Evolutionary conservation across 208 protist species (phyloP).

Genomic region (Herpetomonas muscarum): DNA sequence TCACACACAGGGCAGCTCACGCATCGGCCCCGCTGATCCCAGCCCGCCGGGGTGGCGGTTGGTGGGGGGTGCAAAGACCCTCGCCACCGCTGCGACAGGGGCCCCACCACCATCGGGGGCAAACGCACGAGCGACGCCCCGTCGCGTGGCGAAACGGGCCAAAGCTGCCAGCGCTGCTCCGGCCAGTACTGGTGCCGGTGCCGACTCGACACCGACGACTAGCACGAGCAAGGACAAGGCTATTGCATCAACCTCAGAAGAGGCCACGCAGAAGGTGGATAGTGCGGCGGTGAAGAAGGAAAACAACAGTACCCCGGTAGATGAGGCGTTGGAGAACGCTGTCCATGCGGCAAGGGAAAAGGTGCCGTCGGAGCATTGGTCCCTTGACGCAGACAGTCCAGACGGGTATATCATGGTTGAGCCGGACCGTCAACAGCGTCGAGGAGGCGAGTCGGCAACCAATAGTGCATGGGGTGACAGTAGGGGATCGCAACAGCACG

Average conservation of each 20-base stretch:
- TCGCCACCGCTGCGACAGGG: neutral
- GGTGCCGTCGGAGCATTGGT: constrained; percentile 49
- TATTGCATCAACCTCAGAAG: no score
- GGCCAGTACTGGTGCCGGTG: neutral
- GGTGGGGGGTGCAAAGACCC: neutral
- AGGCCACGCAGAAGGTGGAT: no score
- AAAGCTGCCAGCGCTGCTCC: constrained; percentile 2
- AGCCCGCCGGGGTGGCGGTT: constrained; percentile 9
- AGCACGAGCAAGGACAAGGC: no score
- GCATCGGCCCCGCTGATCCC: neutral
- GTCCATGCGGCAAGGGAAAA: no score
- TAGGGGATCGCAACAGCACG: neutral
- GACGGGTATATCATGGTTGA: constrained; percentile 73
- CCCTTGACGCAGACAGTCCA: constrained; percentile 50
- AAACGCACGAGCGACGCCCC: neutral
- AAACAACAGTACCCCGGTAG: no score
- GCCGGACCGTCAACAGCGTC: constrained; percentile 21
- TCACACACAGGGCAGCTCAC: no score
- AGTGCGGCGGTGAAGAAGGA: no score
- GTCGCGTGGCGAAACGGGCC: constrained; percentile 27
- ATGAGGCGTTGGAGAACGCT: no score
- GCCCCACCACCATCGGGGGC: neutral
- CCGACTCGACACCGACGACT: no score
- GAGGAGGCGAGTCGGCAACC: constrained; percentile 2
- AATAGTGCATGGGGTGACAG: neutral